Evolutionary conservation across 1,139 yeast species (phyloP).

Genomic region (Eremothecium cymbalariae): DNA sequence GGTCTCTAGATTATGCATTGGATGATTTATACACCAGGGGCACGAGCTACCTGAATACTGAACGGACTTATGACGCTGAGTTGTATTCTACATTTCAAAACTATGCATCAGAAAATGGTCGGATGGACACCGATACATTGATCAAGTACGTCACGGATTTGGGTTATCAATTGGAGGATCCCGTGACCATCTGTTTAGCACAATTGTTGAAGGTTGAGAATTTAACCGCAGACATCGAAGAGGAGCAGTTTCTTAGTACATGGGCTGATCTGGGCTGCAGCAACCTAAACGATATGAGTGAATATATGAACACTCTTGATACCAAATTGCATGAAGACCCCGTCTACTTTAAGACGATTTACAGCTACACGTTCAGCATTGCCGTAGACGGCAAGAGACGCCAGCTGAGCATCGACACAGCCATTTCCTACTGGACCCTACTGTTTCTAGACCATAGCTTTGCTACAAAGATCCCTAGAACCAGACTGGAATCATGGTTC

Average conservation of each 20-base stretch:
- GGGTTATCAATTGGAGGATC: slow-evolving; percentile 65
- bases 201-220: slow-evolving; percentile 43
- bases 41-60: slow-evolving; percentile 7
- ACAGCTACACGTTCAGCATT: slow-evolving; percentile 63
- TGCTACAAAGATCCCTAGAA: slow-evolving; percentile 46
- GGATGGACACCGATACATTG: slow-evolving; percentile 69
- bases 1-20: slow-evolving; percentile 29
- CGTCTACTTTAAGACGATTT: slow-evolving; percentile 47
- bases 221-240: slow-evolving; percentile 18
- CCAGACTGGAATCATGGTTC: slow-evolving; percentile 34
- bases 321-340: slow-evolving; percentile 33
- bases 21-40: slow-evolving; percentile 23
- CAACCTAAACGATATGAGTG: slow-evolving; percentile 44
- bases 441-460: slow-evolving; percentile 37
- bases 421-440: slow-evolving; percentile 71
- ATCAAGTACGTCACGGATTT: slow-evolving; percentile 57
- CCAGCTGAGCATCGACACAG: slow-evolving; percentile 52
- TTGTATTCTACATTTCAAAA: slow-evolving; percentile 19
- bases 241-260: slow-evolving; percentile 23
- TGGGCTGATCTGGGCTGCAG: slow-evolving; percentile 29
- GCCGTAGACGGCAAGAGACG: slow-evolving; percentile 56
- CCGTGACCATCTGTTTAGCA: slow-evolving; percentile 60
- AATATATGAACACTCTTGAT: slow-evolving; percentile 36
- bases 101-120: slow-evolving; percentile 30
- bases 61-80: slow-evolving; percentile 18